phyloP scores from a whole-genome alignment of 306 rosid species.

The Vachellia collinsii region DNA sequence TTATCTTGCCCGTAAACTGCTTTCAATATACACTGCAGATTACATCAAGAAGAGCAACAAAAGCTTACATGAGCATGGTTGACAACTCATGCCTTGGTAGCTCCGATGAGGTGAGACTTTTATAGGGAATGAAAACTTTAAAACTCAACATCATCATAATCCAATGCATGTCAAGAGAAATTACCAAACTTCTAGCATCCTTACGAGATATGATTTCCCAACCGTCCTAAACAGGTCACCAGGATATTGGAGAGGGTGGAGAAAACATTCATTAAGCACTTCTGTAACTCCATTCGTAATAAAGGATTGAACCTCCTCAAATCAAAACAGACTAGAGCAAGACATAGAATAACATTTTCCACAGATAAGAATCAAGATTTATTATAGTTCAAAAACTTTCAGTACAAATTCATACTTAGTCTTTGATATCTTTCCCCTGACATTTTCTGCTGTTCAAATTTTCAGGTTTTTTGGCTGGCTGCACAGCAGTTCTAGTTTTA shows the following conservation, averaged over 20 bases:
- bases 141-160: conserved; percentile 7
- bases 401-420: not conserved
- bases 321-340: conserved; percentile 61
- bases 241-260: conserved; percentile 46
- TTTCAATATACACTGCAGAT: conserved; percentile 46
- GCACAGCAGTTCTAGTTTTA: conserved; percentile 52
- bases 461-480: conserved; percentile 74
- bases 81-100: conserved; percentile 66
- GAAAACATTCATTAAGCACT: conserved; percentile 46
- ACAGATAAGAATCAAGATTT: conserved; percentile 46
- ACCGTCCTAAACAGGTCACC: conserved; percentile 37
- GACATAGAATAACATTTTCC: conserved; percentile 65
- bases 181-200: not conserved
- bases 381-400: not conserved
- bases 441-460: conserved; percentile 5
- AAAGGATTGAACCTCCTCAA: conserved; percentile 65
- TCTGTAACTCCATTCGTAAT: conserved; percentile 63
- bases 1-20: not conserved
- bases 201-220: not conserved
- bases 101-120: conserved; percentile 65
- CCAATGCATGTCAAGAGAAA: not conserved
- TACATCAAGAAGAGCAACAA: conserved; percentile 62
- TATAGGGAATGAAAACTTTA: not conserved
- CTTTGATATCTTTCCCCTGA: conserved; percentile 1
- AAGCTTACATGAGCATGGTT: conserved; percentile 68